A percentile compares a stretch with the other conserved stretches of the same genome.
phyloP scores from a whole-genome alignment of 2,329 filamentous ascomycete genomes.

The Chaetoscypha palmicola region DNA sequence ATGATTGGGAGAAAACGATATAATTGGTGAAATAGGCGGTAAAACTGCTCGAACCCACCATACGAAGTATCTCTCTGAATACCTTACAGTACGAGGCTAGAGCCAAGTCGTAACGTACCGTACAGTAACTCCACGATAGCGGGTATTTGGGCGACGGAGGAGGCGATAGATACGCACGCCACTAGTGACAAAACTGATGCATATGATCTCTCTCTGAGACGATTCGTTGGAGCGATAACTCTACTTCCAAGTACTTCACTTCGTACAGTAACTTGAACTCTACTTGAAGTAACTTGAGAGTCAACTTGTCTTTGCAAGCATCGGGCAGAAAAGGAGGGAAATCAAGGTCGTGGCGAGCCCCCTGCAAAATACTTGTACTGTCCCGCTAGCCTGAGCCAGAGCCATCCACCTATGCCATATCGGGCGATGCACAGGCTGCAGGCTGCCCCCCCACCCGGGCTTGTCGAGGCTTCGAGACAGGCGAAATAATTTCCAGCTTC shows the following conservation, averaged over 20 bases:
- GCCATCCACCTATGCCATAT: too few species aligned
- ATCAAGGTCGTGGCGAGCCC: neutral
- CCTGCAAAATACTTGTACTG: neutral
- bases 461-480: constrained; percentile 14
- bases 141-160: neutral
- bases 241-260: neutral
- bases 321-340: neutral
- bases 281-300: too few species aligned
- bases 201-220: neutral
- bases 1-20: too few species aligned
- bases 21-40: too few species aligned
- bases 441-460: constrained; percentile 6
- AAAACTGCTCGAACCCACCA: too few species aligned
- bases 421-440: neutral
- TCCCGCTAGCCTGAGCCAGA: too few species aligned
- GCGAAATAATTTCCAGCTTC: constrained; percentile 16
- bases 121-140: neutral
- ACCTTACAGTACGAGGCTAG: neutral
- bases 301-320: too few species aligned
- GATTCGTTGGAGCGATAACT: neutral
- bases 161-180: neutral
- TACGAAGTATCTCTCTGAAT: neutral
- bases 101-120: too few species aligned
- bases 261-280: too few species aligned
- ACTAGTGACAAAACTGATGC: neutral